Percentiles rank a stretch among this genome's conserved stretches.
Evolutionary conservation across 2,329 filamentous ascomycete species (phyloP).

Genomic region (Sporothrix luriei): DNA sequence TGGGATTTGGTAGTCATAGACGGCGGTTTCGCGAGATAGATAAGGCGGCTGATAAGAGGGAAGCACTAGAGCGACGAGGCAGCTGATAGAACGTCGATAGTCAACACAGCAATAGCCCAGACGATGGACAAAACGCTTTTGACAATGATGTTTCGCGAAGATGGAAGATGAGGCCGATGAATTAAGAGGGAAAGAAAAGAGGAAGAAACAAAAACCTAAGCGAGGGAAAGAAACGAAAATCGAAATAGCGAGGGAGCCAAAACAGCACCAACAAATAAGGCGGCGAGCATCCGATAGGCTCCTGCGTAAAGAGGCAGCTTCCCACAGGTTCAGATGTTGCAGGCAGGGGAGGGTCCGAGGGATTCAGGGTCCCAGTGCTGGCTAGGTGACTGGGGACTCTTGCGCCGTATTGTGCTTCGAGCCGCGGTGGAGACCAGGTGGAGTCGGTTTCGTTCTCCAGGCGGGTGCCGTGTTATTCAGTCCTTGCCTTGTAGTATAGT

Average conservation of each 20-base stretch:
- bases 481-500: background rate
- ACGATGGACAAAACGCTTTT: background rate
- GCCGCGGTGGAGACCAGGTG: slow-evolving; percentile 29
- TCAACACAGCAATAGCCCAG: slow-evolving; percentile 1
- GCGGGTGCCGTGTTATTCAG: slow-evolving; percentile 17
- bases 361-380: slow-evolving; percentile 15
- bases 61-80: slow-evolving; percentile 8
- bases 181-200: background rate
- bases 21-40: slow-evolving; percentile 28
- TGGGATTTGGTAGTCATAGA: slow-evolving; percentile 32
- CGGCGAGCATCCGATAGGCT: slow-evolving; percentile 36
- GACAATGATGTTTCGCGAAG: background rate
- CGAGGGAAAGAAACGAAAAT: slow-evolving; percentile 8
- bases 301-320: slow-evolving; percentile 13
- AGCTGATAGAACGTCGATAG: slow-evolving; percentile 11
- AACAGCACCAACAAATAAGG: slow-evolving; percentile 32
- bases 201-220: slow-evolving; percentile 24
- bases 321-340: slow-evolving; percentile 22
- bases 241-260: slow-evolving; percentile 15
- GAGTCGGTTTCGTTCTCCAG: slow-evolving; percentile 27
- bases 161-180: background rate
- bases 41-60: slow-evolving; percentile 35
- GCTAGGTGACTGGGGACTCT: background rate
- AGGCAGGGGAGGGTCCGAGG: slow-evolving; percentile 15
- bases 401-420: slow-evolving; percentile 24